Evolutionary conservation across 2,329 filamentous ascomycete species (phyloP), one percentile per base, ranked within the genome.

Genomic region (Nemania sp.): DNA sequence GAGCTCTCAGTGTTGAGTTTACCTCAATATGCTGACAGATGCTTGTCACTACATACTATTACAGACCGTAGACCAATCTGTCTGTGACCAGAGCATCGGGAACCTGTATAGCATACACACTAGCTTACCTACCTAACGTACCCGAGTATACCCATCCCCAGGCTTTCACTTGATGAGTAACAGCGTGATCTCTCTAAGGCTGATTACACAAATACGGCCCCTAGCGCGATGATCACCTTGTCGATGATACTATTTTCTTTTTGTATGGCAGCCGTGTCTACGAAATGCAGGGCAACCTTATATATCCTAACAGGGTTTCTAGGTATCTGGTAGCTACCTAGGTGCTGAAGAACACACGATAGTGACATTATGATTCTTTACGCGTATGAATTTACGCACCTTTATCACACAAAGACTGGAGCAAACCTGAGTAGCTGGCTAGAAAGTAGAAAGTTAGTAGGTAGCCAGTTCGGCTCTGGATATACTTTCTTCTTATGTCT

Each of bases 11-110:
- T 5, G 13, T 47, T 20, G 2, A 22, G n/a, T 47, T 47, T 24
- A 47, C 22, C 45, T 52, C 6, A 13, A 22, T 52, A 18, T 52
- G 15, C n/a, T 20, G 26, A 52, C 49, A 29, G n/a, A 27, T 27
- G n/a, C n/a, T 13, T n/a, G 49, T 27, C 22, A 26, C 22, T 29
- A 22, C 7, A 4, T n/a, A n/a, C n/a, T n/a, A n/a, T n/a, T n/a
- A n/a, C n/a, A n/a, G n/a, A n/a, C n/a, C n/a, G n/a, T n/a, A 27
- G 26, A 52, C 20, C 24, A n/a, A 18, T 52, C 24, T 52, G 8
- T 20, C 29, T 54, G 6, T 22, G n/a, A 52, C 55, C 61, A 57
- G 57, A 52, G 47, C 32, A 45, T 47, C n/a, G 52, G 27, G 51
- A 51, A 13, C 20, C 51, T 45, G 29, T 18, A 41, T 11, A n/a